Evolutionary conservation across 2,329 filamentous ascomycete genomes (phyloP), one percentile per base, ranked within the genome.

Genomic region (Keithomyces neogunnii): DNA sequence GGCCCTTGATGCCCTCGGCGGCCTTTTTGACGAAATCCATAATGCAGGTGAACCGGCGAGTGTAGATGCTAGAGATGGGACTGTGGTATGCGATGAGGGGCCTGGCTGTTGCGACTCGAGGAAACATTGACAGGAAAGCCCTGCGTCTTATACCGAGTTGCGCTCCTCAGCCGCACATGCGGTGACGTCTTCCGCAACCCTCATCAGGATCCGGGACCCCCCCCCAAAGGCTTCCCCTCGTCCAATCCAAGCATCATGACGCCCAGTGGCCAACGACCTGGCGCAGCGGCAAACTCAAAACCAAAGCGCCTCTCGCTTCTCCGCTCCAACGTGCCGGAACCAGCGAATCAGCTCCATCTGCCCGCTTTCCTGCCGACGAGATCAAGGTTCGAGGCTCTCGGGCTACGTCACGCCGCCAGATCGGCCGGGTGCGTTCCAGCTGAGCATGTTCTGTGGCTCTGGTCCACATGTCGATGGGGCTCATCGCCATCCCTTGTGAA

Each of bases 11-110:
- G 47, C 55, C 52, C 38, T 55, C 46, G 47, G 59, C 59, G 49
- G 66, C 65, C 48, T 67, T 66, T 59, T 70, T 70, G 63, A 71
- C 30, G 58, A 69, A 67, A 66, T 71, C 67, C 69, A 71, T 71
- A 51, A 43, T 63, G 61, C 32, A 10, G 29, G n/a, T 19, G 19
- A 19, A 26, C 13, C 35, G 8, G 35, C 8, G 10, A 33, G 6
- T 31, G n/a, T 50, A 5, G 5, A 26, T 45, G 9, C 39, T 31
- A 33, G 10, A 26, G 45, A 10, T 38, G n/a, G 42, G 5, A 45
- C 19, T 19, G 19, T 19, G 19, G 19, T 19, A 19, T 19, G 42
- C 26, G 28, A 29, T 45, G 32, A 2, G 10, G 9, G 42, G 8
- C 10, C 6, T n/a, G n/a, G n/a, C n/a, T n/a, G n/a, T n/a, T n/a